Conservation (phyloP, 495 filamentous ascomycete species). For the Penicillium canariense region DNA sequence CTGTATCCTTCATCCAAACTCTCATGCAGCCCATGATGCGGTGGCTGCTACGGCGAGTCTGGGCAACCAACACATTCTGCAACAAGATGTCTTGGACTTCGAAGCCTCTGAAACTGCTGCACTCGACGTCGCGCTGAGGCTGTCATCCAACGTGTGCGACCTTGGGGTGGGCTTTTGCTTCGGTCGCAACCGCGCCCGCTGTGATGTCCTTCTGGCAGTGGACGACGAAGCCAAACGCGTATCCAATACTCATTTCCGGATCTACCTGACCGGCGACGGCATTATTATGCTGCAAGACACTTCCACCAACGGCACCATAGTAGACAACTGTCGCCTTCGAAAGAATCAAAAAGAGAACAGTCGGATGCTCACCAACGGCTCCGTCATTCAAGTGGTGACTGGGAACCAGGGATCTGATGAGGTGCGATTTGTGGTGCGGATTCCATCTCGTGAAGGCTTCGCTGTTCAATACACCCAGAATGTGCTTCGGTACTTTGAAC, state of each 20-base stretch:
- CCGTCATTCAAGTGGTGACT: conserved; percentile 67
- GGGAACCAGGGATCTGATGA: conserved; percentile 42
- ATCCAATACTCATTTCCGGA: conserved; percentile 89
- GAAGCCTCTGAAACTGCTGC: conserved; percentile 44
- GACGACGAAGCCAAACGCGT: conserved; percentile 58
- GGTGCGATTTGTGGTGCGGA: conserved; percentile 79
- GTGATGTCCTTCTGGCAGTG: conserved; percentile 67
- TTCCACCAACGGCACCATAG: conserved; percentile 89
- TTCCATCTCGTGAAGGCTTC: conserved; percentile 66
- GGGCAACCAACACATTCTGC: conserved; percentile 59
- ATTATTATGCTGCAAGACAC: conserved; percentile 87
- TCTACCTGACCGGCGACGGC: conserved; percentile 75
- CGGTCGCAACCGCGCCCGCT: conserved; percentile 67
- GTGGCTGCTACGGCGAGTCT: conserved; percentile 47
- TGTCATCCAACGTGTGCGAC: conserved; percentile 68
- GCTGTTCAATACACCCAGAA: conserved; percentile 59
- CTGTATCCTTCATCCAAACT: conserved; percentile 80
- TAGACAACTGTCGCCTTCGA: conserved; percentile 65
- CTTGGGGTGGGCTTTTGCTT: conserved; percentile 73
- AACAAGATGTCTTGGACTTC: conserved; percentile 37
- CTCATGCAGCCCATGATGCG: conserved; percentile 65
- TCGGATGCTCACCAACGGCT: conserved; percentile 68
- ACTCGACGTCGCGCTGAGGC: conserved; percentile 72
- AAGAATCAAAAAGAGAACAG: conserved; percentile 47
- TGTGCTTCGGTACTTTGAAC: conserved; percentile 52